Evolutionary conservation across 2,329 filamentous ascomycete species (phyloP).

Genomic region (Colletotrichum lentis): DNA sequence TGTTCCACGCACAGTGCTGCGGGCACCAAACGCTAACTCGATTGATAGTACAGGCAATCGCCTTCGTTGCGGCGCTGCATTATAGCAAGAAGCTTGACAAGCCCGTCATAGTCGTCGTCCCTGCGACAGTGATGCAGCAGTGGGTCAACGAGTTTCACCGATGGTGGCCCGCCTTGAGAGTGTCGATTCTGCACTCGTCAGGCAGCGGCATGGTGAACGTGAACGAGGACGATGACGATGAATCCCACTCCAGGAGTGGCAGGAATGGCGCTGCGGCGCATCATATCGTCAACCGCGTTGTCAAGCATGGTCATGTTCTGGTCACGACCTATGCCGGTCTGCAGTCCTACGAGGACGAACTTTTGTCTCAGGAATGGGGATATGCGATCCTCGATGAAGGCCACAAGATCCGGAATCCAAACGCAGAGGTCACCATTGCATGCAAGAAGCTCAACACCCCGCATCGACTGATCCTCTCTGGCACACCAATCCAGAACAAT

Average conservation of each 20-base stretch:
- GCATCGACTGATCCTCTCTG: slow-evolving; percentile 91
- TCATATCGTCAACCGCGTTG: slow-evolving; percentile 82
- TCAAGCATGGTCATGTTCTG: slow-evolving; percentile 86
- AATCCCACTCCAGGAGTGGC: slow-evolving; percentile 48
- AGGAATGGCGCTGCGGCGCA: slow-evolving; percentile 69
- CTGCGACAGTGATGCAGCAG: slow-evolving; percentile 92
- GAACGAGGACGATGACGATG: slow-evolving; percentile 63
- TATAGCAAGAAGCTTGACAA: slow-evolving; percentile 86
- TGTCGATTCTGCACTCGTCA: slow-evolving; percentile 93
- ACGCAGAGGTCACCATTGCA: slow-evolving; percentile 91
- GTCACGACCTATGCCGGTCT: slow-evolving; percentile 96
- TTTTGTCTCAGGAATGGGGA: slow-evolving; percentile 87
- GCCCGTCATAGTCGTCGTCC: slow-evolving; percentile 90
- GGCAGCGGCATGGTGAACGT: slow-evolving; percentile 96
- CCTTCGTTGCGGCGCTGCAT: slow-evolving; percentile 89
- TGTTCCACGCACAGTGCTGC: neutral
- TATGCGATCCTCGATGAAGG: slow-evolving; percentile 96
- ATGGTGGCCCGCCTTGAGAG: slow-evolving; percentile 99
- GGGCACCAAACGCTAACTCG: slow-evolving; percentile 22
- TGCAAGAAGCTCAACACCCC: slow-evolving; percentile 93
- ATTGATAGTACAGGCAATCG: slow-evolving; percentile 63
- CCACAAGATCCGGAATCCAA: slow-evolving; percentile 97
- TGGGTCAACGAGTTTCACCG: slow-evolving; percentile 99
- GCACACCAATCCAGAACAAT: slow-evolving; percentile 98
- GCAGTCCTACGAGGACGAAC: slow-evolving; percentile 86